Evolutionary conservation across 1,284 basidiomycete genomes (phyloP).

Genomic region (Xerocomus amazonicus): DNA sequence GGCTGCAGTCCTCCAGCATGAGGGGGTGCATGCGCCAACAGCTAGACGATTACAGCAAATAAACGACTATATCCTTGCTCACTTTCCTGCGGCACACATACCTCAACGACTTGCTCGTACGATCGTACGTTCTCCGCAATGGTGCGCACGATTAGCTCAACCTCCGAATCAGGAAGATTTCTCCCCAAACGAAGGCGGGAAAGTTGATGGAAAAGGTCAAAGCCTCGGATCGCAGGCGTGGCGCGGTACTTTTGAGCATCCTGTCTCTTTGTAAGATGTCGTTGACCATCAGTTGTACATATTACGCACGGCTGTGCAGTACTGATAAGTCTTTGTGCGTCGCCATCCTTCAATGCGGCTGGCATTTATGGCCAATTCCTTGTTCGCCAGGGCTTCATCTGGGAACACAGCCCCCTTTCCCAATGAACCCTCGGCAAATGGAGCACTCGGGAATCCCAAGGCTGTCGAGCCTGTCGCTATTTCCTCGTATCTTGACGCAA

Average conservation of each 20-base stretch:
- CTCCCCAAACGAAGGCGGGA: slow-evolving; percentile 61
- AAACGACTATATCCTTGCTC: not conserved
- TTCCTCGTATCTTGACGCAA: slow-evolving; percentile 80
- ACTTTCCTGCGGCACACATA: slow-evolving; percentile 36
- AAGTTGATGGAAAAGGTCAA: slow-evolving; percentile 75
- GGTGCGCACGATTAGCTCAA: slow-evolving; percentile 70
- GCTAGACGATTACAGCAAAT: slow-evolving; percentile 41
- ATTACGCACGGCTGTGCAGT: slow-evolving; percentile 52
- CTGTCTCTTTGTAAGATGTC: slow-evolving; percentile 34
- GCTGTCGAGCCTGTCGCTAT: slow-evolving; percentile 60
- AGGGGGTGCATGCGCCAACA: slow-evolving; percentile 74
- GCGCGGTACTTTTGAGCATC: slow-evolving; percentile 50
- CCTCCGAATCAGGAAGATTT: slow-evolving; percentile 61
- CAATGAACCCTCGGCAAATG: slow-evolving; percentile 46
- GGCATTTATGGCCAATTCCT: slow-evolving; percentile 66
- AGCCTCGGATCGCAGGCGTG: slow-evolving; percentile 51
- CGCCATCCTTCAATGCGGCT: slow-evolving; percentile 81
- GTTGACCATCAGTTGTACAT: not conserved
- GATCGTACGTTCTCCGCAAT: slow-evolving; percentile 66
- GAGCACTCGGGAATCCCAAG: slow-evolving; percentile 56
- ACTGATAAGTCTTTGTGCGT: slow-evolving; percentile 61
- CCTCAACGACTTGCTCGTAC: slow-evolving; percentile 90
- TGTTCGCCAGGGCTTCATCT: slow-evolving; percentile 55
- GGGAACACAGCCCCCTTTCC: slow-evolving; percentile 69
- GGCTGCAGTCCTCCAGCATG: slow-evolving; percentile 83